Conservation (phyloP, 495 filamentous ascomycete species). For the Terfezia boudieri region DNA sequence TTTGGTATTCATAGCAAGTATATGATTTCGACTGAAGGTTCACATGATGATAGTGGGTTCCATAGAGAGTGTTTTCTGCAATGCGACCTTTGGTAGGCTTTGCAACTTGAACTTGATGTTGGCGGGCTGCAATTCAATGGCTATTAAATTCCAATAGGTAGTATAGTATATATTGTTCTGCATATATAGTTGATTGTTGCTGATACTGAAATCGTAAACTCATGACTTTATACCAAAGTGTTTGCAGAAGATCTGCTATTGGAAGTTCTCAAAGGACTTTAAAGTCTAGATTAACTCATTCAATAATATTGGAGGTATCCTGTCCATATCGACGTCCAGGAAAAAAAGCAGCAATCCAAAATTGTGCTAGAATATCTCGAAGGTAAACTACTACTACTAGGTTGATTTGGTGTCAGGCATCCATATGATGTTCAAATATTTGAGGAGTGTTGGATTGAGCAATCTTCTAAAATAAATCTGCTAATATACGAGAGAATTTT, state of each 20-base stretch:
- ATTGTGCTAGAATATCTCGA: not conserved
- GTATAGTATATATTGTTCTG: not conserved
- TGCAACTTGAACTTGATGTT: not conserved
- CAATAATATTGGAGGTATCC: not conserved
- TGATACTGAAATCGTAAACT: not conserved
- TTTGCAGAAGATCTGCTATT: not conserved
- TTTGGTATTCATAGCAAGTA: no score
- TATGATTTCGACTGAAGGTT: no score
- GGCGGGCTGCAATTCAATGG: not conserved
- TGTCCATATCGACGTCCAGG: not conserved
- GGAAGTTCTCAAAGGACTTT: not conserved
- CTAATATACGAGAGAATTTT: not conserved
- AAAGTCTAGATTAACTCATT: not conserved
- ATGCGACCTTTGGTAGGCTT: not conserved
- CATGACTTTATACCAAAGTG: not conserved
- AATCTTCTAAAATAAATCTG: not conserved
- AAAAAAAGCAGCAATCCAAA: conserved; percentile 4
- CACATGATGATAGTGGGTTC: no score
- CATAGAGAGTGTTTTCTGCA: no score
- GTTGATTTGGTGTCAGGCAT: not conserved
- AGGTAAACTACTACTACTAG: not conserved
- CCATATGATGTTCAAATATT: not conserved
- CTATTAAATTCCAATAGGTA: not conserved
- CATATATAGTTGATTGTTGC: not conserved
- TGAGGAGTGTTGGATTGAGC: no score